phyloP scores from a whole-genome alignment of 1,284 basidiomycete species.

The Meira nashicola region DNA sequence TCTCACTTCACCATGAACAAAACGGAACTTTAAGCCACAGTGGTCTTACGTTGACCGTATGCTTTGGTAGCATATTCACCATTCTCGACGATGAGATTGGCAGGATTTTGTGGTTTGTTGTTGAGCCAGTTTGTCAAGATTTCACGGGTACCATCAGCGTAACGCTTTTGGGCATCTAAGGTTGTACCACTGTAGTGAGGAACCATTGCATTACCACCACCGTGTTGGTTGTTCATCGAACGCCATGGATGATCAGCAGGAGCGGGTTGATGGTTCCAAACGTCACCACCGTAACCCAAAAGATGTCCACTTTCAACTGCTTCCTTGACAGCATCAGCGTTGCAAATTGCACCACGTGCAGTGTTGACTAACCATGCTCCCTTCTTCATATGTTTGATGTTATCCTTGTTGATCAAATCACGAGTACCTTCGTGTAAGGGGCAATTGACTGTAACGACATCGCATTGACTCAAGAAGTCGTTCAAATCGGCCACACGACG shows the following conservation, averaged over 20 bases:
- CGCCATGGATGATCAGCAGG: constrained; percentile 83
- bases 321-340: constrained; percentile 71
- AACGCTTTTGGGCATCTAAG: constrained; percentile 82
- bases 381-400: constrained; percentile 84
- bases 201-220: constrained; percentile 61
- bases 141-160: constrained; percentile 72
- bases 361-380: constrained; percentile 83
- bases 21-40: too few species aligned
- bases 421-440: constrained; percentile 83
- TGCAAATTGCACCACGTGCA: constrained; percentile 86
- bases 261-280: constrained; percentile 49
- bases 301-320: constrained; percentile 76
- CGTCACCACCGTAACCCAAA: constrained; percentile 59
- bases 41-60: constrained; percentile 35
- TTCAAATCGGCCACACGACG: constrained; percentile 76
- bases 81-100: constrained; percentile 66
- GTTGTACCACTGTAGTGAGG: constrained; percentile 84
- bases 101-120: constrained; percentile 65
- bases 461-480: constrained; percentile 73
- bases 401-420: constrained; percentile 65
- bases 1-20: too few species aligned
- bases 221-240: constrained; percentile 65
- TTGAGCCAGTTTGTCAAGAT: constrained; percentile 76
- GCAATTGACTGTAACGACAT: constrained; percentile 82
- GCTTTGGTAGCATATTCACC: constrained; percentile 51